A percentile compares a stretch with the other conserved stretches of the same genome.
Conservation (phyloP, 1,284 basidiomycete species). For the Puccinia brachypodii region DNA sequence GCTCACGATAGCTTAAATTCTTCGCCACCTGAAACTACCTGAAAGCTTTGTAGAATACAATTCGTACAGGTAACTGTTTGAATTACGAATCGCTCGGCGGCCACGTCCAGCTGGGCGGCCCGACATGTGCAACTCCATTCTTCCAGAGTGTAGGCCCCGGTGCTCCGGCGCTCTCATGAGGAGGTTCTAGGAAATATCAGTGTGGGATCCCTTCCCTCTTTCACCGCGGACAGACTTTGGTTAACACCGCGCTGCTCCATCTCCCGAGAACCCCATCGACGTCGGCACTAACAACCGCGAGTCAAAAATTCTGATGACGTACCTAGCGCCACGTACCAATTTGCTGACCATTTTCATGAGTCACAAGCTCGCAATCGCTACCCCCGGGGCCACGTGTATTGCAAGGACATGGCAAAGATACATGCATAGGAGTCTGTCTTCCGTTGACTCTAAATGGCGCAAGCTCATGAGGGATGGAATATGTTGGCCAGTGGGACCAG, state of each 20-base stretch:
- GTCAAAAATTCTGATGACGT: neutral
- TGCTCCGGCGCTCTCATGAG: too few relatives aligned
- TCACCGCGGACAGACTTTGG: neutral
- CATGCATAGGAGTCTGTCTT: too few relatives aligned
- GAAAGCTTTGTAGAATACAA: neutral
- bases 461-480: neutral
- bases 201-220: neutral
- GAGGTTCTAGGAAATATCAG: neutral
- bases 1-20: neutral
- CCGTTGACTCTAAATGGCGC: neutral
- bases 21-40: neutral
- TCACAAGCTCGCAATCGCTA: neutral
- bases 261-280: neutral
- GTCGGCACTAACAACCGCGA: neutral
- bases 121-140: too few relatives aligned
- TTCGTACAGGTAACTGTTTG: neutral
- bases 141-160: neutral
- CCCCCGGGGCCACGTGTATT: neutral
- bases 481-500: neutral
- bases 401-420: too few relatives aligned
- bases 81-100: too few relatives aligned
- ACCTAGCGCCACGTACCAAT: neutral
- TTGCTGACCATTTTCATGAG: neutral
- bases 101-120: too few relatives aligned
- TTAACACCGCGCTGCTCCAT: neutral